phyloP scores from a whole-genome alignment of 768 basidiomycete genomes.

The Sistotremastrum niveocremeum region DNA sequence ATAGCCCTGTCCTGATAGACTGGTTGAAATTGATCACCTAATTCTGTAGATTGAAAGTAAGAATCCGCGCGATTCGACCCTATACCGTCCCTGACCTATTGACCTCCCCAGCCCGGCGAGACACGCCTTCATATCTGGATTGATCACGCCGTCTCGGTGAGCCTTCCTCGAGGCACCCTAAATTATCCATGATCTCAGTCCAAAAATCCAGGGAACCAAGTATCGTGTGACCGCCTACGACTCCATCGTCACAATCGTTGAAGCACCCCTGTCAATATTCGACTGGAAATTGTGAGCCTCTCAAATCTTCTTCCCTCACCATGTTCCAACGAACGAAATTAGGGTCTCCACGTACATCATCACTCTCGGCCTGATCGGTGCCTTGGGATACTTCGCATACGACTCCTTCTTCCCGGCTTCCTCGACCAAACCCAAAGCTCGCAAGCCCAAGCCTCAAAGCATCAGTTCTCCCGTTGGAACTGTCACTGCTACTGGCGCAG shows the following conservation, averaged over 20 bases:
- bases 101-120: constrained; percentile 48
- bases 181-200: not conserved
- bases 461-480: constrained; percentile 43
- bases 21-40: too few species aligned
- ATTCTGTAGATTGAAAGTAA: constrained; percentile 4
- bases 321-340: constrained; percentile 9
- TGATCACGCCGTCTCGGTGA: constrained; percentile 34
- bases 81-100: not conserved
- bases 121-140: constrained; percentile 62
- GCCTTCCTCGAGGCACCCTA: not conserved
- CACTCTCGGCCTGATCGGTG: constrained; percentile 48
- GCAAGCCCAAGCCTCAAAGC: constrained; percentile 29
- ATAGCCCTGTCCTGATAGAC: too few species aligned
- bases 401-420: constrained; percentile 45
- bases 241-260: constrained; percentile 63
- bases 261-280: constrained; percentile 63
- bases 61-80: not conserved
- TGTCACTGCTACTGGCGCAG: constrained; percentile 49
- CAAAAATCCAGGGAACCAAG: constrained; percentile 30
- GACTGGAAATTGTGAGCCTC: constrained; percentile 64
- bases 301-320: not conserved
- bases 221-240: constrained; percentile 62
- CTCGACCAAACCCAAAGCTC: constrained; percentile 35
- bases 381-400: constrained; percentile 51
- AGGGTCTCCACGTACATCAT: constrained; percentile 59